Evolutionary conservation across 1,284 basidiomycete genomes (phyloP).

Genomic region (Vanrija humicola): DNA sequence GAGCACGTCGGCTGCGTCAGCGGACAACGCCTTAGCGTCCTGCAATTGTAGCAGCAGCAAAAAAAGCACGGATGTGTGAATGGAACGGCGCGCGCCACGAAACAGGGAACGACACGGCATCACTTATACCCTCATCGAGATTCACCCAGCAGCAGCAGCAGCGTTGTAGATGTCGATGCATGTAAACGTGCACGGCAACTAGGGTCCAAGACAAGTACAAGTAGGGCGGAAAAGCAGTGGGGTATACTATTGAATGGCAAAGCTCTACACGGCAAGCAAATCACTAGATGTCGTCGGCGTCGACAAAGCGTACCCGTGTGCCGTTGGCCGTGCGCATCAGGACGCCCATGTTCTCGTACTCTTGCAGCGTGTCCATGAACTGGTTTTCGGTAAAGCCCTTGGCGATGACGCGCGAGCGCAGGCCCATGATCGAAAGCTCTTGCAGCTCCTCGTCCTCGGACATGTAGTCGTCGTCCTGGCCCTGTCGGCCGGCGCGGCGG

Average conservation of each 20-base stretch:
- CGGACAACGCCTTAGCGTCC: constrained; percentile 73
- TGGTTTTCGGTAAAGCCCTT: constrained; percentile 87
- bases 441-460: constrained; percentile 63
- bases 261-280: too few species aligned
- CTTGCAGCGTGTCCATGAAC: constrained; percentile 70
- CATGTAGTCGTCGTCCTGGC: constrained; percentile 53
- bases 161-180: too few species aligned
- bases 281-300: constrained; percentile 25
- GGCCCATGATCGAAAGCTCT: constrained; percentile 67
- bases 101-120: too few species aligned
- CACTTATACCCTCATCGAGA: too few species aligned
- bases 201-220: too few species aligned
- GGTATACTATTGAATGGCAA: too few species aligned
- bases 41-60: constrained; percentile 64
- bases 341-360: constrained; percentile 80
- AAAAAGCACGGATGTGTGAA: too few species aligned
- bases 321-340: constrained; percentile 71
- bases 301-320: constrained; percentile 60
- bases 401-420: constrained; percentile 74
- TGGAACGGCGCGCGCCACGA: too few species aligned
- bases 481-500: constrained; percentile 40
- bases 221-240: too few species aligned
- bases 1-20: constrained; percentile 89
- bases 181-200: too few species aligned
- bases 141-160: too few species aligned